Evolutionary conservation across 2,329 filamentous ascomycete species (phyloP).

Genomic region (Lasiodiplodia hormozganensis): DNA sequence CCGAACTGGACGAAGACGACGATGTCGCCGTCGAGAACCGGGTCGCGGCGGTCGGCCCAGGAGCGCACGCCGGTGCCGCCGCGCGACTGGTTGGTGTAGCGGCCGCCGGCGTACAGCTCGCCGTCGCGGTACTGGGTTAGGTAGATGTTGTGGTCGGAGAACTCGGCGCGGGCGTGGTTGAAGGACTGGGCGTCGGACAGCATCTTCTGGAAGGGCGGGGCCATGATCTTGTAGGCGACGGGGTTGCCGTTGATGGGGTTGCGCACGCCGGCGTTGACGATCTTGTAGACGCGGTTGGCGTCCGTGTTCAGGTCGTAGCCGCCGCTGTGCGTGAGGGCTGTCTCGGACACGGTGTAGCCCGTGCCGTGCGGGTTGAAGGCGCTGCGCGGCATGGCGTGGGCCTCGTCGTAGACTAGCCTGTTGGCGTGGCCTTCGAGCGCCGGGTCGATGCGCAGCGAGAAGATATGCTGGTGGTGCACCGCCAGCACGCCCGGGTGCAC

Average conservation of each 20-base stretch:
- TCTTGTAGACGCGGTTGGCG: slow-evolving; percentile 57
- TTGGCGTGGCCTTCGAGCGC: slow-evolving; percentile 55
- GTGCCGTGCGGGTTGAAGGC: slow-evolving; percentile 64
- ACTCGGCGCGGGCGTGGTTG: slow-evolving; percentile 65
- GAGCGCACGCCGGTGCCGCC: slow-evolving; percentile 56
- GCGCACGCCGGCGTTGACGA: slow-evolving; percentile 52
- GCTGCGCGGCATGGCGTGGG: slow-evolving; percentile 64
- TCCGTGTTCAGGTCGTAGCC: slow-evolving; percentile 57
- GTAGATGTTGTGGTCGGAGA: slow-evolving; percentile 65
- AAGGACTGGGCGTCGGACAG: slow-evolving; percentile 60
- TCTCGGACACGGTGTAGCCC: slow-evolving; percentile 57
- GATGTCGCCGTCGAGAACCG: slow-evolving; percentile 62
- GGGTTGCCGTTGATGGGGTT: slow-evolving; percentile 58
- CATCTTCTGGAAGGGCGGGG: slow-evolving; percentile 59
- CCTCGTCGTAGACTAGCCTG: slow-evolving; percentile 59
- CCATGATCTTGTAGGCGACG: slow-evolving; percentile 58
- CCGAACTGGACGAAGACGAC: slow-evolving; percentile 65
- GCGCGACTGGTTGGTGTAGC: slow-evolving; percentile 67
- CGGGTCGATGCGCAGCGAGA: slow-evolving; percentile 60
- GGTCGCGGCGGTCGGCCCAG: slow-evolving; percentile 60
- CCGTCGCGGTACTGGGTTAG: slow-evolving; percentile 62
- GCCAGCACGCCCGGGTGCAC: slow-evolving; percentile 74
- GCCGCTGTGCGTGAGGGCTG: slow-evolving; percentile 55
- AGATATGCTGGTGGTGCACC: slow-evolving; percentile 78
- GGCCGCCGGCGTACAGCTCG: slow-evolving; percentile 66